Conservation (phyloP, 2,329 filamentous ascomycete genomes). For the Calycina marina region DNA sequence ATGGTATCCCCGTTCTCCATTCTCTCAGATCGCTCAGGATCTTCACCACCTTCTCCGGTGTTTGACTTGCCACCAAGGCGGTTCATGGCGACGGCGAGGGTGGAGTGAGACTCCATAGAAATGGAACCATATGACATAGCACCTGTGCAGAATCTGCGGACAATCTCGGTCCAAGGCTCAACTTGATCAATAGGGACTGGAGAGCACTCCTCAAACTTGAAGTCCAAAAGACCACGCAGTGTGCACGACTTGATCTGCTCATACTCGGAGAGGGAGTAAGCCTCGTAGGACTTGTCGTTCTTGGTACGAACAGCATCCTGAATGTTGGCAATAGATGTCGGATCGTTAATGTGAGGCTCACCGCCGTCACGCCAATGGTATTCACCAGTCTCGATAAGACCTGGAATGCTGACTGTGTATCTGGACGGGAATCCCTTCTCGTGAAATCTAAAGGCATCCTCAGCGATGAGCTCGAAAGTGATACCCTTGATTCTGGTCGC, state of each 20-base stretch:
- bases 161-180: conserved; percentile 96
- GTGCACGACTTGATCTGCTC: conserved; percentile 97
- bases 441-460: conserved; percentile 89
- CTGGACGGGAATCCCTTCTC: conserved; percentile 82
- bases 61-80: conserved; percentile 92
- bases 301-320: conserved; percentile 93
- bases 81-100: conserved; percentile 92
- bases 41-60: conserved; percentile 93
- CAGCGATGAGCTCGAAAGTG: conserved; percentile 84
- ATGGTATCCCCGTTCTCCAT: conserved; percentile 91
- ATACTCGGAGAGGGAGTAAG: conserved; percentile 84
- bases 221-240: conserved; percentile 83
- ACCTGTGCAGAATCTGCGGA: conserved; percentile 88
- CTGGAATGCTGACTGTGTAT: conserved; percentile 60
- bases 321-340: conserved; percentile 87
- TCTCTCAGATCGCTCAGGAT: conserved; percentile 74
- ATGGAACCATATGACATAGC: conserved; percentile 99
- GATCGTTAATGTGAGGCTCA: conserved; percentile 90
- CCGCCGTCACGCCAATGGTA: conserved; percentile 98
- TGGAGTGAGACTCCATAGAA: conserved; percentile 96
- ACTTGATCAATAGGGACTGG: conserved; percentile 92
- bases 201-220: conserved; percentile 77
- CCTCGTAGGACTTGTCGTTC: conserved; percentile 97
- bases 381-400: conserved; percentile 82
- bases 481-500: conserved; percentile 89